Percentiles rank a stretch among this genome's conserved stretches.
phyloP scores from a whole-genome alignment of 1,139 yeast genomes.

The Nakaseomyces delphensis region DNA sequence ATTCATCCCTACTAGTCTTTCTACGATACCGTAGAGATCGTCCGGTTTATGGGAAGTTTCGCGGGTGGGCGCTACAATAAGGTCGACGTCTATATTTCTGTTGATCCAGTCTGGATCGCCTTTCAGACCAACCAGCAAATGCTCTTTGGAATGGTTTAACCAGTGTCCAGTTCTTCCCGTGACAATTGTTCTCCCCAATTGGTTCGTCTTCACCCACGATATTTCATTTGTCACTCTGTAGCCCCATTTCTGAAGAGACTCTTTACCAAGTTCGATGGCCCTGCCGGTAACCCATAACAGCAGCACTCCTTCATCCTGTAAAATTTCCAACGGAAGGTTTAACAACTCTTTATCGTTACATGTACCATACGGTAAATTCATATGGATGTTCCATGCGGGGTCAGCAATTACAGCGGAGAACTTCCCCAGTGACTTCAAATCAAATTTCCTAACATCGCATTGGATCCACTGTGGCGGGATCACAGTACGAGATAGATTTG shows the following conservation, averaged over 20 bases:
- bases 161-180: constrained; percentile 97
- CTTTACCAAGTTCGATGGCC: constrained; percentile 79
- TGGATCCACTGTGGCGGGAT: constrained; percentile 77
- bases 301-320: constrained; percentile 77
- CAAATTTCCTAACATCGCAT: constrained; percentile 69
- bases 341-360: constrained; percentile 66
- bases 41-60: constrained; percentile 90
- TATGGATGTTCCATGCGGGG: constrained; percentile 85
- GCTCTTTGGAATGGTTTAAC: constrained; percentile 93
- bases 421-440: constrained; percentile 64
- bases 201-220: constrained; percentile 87
- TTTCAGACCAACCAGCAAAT: constrained; percentile 72
- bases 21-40: constrained; percentile 76
- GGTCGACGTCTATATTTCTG: constrained; percentile 58
- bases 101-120: constrained; percentile 74
- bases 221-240: constrained; percentile 68
- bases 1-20: constrained; percentile 66
- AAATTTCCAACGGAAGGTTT: constrained; percentile 51
- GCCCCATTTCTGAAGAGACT: constrained; percentile 74
- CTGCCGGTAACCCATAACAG: constrained; percentile 93
- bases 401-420: constrained; percentile 85
- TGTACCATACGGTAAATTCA: constrained; percentile 71
- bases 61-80: constrained; percentile 72
- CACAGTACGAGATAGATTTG: constrained; percentile 25
- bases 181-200: constrained; percentile 76